phyloP scores from a whole-genome alignment of 768 basidiomycete genomes.

The Podaxis rugospora region DNA sequence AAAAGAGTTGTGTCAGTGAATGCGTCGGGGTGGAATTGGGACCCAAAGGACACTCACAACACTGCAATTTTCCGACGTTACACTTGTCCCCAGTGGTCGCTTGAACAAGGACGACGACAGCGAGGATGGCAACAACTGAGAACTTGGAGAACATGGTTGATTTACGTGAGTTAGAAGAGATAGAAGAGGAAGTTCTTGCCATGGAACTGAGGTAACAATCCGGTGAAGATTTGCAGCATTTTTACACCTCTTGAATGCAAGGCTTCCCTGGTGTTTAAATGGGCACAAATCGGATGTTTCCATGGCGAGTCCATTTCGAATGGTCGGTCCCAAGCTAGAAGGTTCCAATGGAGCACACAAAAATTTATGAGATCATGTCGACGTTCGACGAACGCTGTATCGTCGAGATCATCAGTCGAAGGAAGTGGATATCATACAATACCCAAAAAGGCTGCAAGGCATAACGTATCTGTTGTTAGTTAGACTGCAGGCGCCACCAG shows the following conservation, averaged over 20 bases:
- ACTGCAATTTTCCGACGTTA: constrained; percentile 7
- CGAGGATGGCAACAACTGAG: not conserved
- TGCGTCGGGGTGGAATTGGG: not conserved
- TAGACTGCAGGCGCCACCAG: not conserved
- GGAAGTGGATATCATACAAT: not conserved
- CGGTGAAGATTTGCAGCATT: not conserved
- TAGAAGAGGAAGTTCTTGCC: not conserved
- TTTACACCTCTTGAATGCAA: not conserved
- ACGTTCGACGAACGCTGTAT: not conserved
- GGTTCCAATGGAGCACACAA: not conserved
- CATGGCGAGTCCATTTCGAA: not conserved
- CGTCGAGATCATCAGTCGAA: not conserved
- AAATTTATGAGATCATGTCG: not conserved
- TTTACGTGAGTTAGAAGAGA: not conserved
- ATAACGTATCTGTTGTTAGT: not conserved
- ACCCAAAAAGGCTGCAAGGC: not conserved
- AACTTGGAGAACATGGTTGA: constrained; percentile 5
- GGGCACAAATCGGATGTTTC: not conserved
- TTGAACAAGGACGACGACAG: not conserved
- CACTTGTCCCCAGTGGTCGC: not conserved
- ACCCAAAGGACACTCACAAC: not conserved
- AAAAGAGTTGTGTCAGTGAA: not conserved
- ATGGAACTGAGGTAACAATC: not conserved
- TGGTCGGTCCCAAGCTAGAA: not conserved
- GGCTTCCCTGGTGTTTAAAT: not conserved